These are phyloP conservation scores for Pilatotrama ljubarskyi DNA, from an alignment of 768 basidiomycete species.

Conservation along the genomic window DNA sequence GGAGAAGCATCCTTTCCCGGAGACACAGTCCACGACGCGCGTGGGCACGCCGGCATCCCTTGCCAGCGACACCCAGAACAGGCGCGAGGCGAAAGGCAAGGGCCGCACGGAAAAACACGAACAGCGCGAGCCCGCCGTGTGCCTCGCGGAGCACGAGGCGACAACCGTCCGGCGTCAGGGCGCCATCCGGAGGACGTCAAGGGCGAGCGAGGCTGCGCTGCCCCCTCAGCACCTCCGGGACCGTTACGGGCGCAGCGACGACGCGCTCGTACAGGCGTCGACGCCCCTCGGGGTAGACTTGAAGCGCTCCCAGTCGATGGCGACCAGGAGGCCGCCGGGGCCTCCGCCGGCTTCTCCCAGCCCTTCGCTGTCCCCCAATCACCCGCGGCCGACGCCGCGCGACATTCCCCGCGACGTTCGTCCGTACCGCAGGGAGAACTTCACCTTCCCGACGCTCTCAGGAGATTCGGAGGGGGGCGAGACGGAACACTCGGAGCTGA, in stretches of 20 bases:
- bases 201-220: not conserved
- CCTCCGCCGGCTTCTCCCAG: not conserved
- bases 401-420: slow-evolving; percentile 1
- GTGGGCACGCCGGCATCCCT: not conserved
- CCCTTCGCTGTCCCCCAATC: too few species aligned
- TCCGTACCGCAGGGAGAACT: not conserved
- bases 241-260: not conserved
- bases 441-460: not conserved
- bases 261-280: not conserved
- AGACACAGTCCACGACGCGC: not conserved
- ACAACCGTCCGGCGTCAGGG: slow-evolving; percentile 13
- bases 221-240: slow-evolving; percentile 1
- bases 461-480: not conserved
- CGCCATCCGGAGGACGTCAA: slow-evolving; percentile 8
- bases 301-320: not conserved
- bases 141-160: not conserved
- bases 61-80: not conserved
- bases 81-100: not conserved
- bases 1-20: not conserved
- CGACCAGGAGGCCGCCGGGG: not conserved
- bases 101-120: not conserved
- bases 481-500: slow-evolving; percentile 1
- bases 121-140: not conserved
- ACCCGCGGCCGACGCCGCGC: not conserved
- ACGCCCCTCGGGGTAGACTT: not conserved